These are phyloP conservation scores for Silene noctiflora DNA, from an alignment of 179 eudicot genomes.

Conservation along the genomic window DNA sequence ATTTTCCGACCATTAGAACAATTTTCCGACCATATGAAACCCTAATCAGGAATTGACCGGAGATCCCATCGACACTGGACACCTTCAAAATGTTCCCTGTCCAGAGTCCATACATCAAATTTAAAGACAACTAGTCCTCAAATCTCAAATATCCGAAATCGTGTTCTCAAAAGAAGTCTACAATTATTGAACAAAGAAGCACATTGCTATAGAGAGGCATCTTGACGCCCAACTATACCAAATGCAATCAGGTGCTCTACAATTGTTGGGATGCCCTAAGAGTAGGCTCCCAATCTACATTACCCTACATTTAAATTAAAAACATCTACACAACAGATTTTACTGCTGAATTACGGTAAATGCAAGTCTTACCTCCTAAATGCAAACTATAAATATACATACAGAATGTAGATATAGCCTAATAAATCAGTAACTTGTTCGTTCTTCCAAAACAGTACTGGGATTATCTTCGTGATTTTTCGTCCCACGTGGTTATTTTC, in stretches of 20 bases:
- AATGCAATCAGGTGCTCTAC: slow-evolving; percentile 27
- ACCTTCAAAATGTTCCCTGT: neutral
- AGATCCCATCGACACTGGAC: neutral
- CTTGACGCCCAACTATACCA: slow-evolving; percentile 28
- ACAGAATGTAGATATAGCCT: slow-evolving; percentile 31
- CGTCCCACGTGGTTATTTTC: slow-evolving; percentile 22
- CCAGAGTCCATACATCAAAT: neutral
- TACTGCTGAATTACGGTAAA: slow-evolving; percentile 33
- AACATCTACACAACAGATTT: slow-evolving; percentile 38
- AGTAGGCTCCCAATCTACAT: slow-evolving; percentile 25
- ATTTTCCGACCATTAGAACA: no score
- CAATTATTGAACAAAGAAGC: slow-evolving; percentile 17
- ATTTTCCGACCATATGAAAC: no score
- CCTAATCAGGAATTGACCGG: no score
- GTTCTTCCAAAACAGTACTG: slow-evolving; percentile 13
- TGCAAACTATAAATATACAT: slow-evolving; percentile 37
- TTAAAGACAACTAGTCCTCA: neutral
- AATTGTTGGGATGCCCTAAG: slow-evolving; percentile 17
- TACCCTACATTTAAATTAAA: slow-evolving; percentile 28
- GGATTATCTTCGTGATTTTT: slow-evolving; percentile 9
- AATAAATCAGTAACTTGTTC: slow-evolving; percentile 29
- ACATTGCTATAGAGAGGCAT: slow-evolving; percentile 28
- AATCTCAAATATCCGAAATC: neutral
- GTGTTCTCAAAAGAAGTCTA: slow-evolving; percentile 5
- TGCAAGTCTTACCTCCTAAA: slow-evolving; percentile 27